A percentile compares a stretch with the other conserved stretches of the same genome.
These are phyloP conservation scores for Daldinia sp. DNA, from an alignment of 2,329 filamentous ascomycete species.

Conservation along the genomic window DNA sequence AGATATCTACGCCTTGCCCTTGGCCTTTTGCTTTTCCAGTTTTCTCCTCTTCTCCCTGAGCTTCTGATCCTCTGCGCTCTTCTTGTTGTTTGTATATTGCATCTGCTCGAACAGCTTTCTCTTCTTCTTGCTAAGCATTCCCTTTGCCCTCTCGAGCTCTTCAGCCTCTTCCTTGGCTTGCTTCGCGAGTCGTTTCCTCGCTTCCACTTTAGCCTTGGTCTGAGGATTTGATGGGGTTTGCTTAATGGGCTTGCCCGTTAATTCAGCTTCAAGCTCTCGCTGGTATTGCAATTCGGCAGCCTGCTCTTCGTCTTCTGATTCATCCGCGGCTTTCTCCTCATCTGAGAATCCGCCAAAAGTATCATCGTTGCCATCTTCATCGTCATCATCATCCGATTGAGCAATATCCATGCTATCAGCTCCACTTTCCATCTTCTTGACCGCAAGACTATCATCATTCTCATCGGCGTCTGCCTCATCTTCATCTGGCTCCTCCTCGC, in stretches of 20 bases:
- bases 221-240: slow-evolving; percentile 64
- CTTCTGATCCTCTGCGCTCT: slow-evolving; percentile 89
- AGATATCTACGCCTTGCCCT: slow-evolving; percentile 48
- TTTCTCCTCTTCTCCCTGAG: slow-evolving; percentile 90
- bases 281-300: slow-evolving; percentile 78
- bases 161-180: slow-evolving; percentile 83
- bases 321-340: slow-evolving; percentile 58
- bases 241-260: slow-evolving; percentile 74
- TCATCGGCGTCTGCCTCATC: slow-evolving; percentile 62
- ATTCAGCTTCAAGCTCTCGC: slow-evolving; percentile 91
- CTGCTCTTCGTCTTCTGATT: slow-evolving; percentile 68
- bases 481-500: slow-evolving; percentile 63
- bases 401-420: slow-evolving; percentile 64
- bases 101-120: slow-evolving; percentile 98
- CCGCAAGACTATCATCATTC: slow-evolving; percentile 53
- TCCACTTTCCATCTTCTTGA: slow-evolving; percentile 58
- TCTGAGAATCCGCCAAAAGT: slow-evolving; percentile 65
- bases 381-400: slow-evolving; percentile 60
- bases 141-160: slow-evolving; percentile 91
- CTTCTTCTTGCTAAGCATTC: slow-evolving; percentile 99
- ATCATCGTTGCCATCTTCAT: slow-evolving; percentile 58
- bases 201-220: slow-evolving; percentile 75
- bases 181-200: slow-evolving; percentile 75
- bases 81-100: slow-evolving; percentile 93
- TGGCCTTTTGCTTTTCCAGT: slow-evolving; percentile 73